These are phyloP conservation scores for Cyclocybe aegerita DNA, from an alignment of 768 basidiomycete species.

Conservation along the genomic window DNA sequence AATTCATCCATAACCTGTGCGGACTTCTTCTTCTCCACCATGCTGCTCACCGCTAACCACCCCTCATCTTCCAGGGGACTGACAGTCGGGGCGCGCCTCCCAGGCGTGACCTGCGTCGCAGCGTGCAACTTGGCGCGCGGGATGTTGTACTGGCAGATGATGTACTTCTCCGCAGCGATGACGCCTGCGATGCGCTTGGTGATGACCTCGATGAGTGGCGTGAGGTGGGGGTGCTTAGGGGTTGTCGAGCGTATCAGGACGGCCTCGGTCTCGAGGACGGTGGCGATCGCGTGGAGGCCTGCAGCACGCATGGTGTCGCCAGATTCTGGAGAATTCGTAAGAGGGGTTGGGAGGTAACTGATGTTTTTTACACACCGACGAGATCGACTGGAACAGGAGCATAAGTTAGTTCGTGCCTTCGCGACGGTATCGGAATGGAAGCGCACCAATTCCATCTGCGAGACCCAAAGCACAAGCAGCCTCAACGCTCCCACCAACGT, in stretches of 20 bases:
- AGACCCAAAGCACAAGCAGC: conserved; percentile 95
- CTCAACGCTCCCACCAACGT: conserved; percentile 97
- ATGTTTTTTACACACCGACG: conserved; percentile 60
- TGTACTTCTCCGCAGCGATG: conserved; percentile 82
- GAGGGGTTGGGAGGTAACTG: neutral
- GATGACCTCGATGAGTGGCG: conserved; percentile 72
- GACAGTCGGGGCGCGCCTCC: conserved; percentile 86
- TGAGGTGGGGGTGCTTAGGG: conserved; percentile 61
- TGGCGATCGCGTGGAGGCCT: conserved; percentile 90
- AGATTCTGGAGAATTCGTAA: conserved; percentile 61
- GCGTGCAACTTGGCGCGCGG: conserved; percentile 56
- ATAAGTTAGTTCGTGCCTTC: conserved; percentile 4
- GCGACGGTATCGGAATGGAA: neutral
- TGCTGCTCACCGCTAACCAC: conserved; percentile 91
- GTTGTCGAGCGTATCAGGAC: conserved; percentile 84
- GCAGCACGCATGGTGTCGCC: conserved; percentile 99
- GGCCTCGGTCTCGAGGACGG: conserved; percentile 80
- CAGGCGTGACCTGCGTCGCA: conserved; percentile 80
- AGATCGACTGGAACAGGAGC: conserved; percentile 71
- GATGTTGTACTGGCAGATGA: conserved; percentile 92
- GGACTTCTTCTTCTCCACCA: conserved; percentile 82
- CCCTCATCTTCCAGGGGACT: conserved; percentile 76
- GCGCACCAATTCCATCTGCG: conserved; percentile 93
- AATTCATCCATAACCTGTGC: conserved; percentile 91
- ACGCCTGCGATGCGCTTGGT: conserved; percentile 91